Evolutionary conservation across 495 filamentous ascomycete species (phyloP).

Genomic region (Aspergillus affinis): DNA sequence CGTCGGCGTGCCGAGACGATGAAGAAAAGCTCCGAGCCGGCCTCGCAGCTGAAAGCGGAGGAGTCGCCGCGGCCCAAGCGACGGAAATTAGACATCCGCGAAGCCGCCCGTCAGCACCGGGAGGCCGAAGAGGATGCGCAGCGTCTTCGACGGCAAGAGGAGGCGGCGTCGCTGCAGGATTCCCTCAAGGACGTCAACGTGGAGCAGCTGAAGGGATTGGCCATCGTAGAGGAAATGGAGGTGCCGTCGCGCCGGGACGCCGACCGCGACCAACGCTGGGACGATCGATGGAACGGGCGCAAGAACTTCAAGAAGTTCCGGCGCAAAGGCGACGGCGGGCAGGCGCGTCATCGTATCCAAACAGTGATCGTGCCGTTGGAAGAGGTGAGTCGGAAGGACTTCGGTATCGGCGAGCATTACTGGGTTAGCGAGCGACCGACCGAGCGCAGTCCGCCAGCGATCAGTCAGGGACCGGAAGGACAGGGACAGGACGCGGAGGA

Average conservation of each 20-base stretch:
- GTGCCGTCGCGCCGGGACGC: constrained; percentile 38
- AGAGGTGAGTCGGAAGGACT: constrained; percentile 74
- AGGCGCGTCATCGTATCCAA: constrained; percentile 42
- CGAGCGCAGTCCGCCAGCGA: constrained; percentile 15
- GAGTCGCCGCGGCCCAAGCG: constrained; percentile 38
- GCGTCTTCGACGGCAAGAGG: constrained; percentile 36
- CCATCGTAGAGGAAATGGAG: constrained; percentile 80
- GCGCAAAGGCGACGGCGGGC: constrained; percentile 51
- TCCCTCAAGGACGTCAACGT: constrained; percentile 62
- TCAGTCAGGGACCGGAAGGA: neutral
- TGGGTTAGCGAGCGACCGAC: constrained; percentile 51
- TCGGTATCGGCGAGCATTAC: constrained; percentile 82
- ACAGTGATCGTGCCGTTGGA: constrained; percentile 76
- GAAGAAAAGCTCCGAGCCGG: neutral
- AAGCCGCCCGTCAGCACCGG: constrained; percentile 63
- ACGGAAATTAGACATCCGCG: constrained; percentile 67
- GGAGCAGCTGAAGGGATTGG: constrained; percentile 68
- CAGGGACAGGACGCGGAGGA: neutral
- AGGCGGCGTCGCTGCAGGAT: constrained; percentile 57
- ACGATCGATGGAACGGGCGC: constrained; percentile 89
- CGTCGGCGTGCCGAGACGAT: constrained; percentile 45
- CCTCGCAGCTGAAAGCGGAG: constrained; percentile 16
- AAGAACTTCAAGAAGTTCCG: constrained; percentile 96
- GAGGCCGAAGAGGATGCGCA: constrained; percentile 65
- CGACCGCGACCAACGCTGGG: constrained; percentile 64